These are phyloP conservation scores for Apiospora saccharicola DNA, from an alignment of 2,329 filamentous ascomycete genomes.

Conservation along the genomic window DNA sequence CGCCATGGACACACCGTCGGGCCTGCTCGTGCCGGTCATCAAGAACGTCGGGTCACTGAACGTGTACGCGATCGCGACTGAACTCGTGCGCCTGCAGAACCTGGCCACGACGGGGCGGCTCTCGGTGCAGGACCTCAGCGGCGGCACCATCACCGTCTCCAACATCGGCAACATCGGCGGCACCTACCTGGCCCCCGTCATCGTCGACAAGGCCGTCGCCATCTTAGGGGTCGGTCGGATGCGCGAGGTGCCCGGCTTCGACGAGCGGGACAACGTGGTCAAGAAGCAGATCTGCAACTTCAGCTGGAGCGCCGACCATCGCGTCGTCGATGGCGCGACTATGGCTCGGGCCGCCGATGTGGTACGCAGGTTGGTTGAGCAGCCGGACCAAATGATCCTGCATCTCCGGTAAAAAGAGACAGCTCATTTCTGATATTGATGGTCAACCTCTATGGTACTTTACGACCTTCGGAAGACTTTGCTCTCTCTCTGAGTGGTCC, in stretches of 20 bases:
- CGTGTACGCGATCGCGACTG: slow-evolving; percentile 78
- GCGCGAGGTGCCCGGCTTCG: slow-evolving; percentile 82
- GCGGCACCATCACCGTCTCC: slow-evolving; percentile 93
- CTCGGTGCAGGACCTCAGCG: slow-evolving; percentile 75
- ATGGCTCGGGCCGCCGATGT: slow-evolving; percentile 89
- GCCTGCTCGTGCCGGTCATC: slow-evolving; percentile 91
- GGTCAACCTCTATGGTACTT: neutral
- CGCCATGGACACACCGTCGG: slow-evolving; percentile 90
- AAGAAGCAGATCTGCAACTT: slow-evolving; percentile 86
- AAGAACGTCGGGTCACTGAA: slow-evolving; percentile 81
- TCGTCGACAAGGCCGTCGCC: slow-evolving; percentile 88
- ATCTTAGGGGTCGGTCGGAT: slow-evolving; percentile 90
- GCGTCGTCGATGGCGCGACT: slow-evolving; percentile 92
- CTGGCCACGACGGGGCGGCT: slow-evolving; percentile 81
- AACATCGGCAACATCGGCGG: slow-evolving; percentile 97
- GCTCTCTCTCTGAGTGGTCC: neutral
- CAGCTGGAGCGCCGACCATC: slow-evolving; percentile 96
- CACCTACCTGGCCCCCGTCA: slow-evolving; percentile 88
- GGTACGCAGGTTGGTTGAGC: slow-evolving; percentile 80
- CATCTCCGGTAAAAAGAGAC: slow-evolving; percentile 68
- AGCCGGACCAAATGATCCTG: slow-evolving; percentile 86
- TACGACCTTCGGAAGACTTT: neutral
- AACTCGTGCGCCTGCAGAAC: slow-evolving; percentile 76
- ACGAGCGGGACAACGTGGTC: slow-evolving; percentile 64
- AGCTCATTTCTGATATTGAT: neutral